Evolutionary conservation across 1,284 basidiomycete species (phyloP).

Genomic region (Irpex sp.): DNA sequence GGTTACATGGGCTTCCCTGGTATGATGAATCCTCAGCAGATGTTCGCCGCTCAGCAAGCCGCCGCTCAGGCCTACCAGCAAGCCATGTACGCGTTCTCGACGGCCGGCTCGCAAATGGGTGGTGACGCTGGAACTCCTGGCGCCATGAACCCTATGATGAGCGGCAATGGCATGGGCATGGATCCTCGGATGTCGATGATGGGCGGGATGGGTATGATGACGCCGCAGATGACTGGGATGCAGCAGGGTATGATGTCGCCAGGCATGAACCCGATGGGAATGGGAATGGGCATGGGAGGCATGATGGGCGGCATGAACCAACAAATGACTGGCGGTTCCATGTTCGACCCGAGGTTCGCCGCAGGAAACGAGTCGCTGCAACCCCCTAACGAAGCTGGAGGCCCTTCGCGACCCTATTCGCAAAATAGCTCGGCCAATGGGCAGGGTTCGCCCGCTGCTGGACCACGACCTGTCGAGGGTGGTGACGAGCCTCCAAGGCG

Average conservation of each 20-base stretch:
- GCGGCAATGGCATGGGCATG: conserved; percentile 37
- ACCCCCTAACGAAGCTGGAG: conserved; percentile 11
- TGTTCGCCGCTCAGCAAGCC: conserved; percentile 88
- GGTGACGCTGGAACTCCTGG: conserved; percentile 41
- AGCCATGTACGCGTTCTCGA: conserved; percentile 86
- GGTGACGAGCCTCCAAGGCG: conserved; percentile 7
- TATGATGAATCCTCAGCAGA: conserved; percentile 80
- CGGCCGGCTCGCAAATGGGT: conserved; percentile 71
- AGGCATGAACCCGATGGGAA: conserved; percentile 12
- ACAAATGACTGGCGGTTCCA: conserved; percentile 22
- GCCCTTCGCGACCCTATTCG: conserved; percentile 18
- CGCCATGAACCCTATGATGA: conserved; percentile 54
- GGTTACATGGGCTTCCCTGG: conserved; percentile 47
- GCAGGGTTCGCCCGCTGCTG: conserved; percentile 17
- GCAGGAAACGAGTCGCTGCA: conserved; percentile 14
- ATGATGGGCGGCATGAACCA: conserved; percentile 7
- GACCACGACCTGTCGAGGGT: conserved; percentile 5
- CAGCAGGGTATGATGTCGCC: conserved; percentile 9
- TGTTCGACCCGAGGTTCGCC: conserved; percentile 16
- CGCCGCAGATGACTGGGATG: conserved; percentile 27
- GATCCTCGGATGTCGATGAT: conserved; percentile 56
- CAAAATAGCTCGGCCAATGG: conserved; percentile 22
- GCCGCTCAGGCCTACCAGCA: conserved; percentile 82
- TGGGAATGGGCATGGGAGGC: conserved; percentile 17
- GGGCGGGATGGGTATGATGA: conserved; percentile 35